Base-by-base conservation (phyloP, 2,329 filamentous ascomycete species). In the Didymella pomorum region DNA sequence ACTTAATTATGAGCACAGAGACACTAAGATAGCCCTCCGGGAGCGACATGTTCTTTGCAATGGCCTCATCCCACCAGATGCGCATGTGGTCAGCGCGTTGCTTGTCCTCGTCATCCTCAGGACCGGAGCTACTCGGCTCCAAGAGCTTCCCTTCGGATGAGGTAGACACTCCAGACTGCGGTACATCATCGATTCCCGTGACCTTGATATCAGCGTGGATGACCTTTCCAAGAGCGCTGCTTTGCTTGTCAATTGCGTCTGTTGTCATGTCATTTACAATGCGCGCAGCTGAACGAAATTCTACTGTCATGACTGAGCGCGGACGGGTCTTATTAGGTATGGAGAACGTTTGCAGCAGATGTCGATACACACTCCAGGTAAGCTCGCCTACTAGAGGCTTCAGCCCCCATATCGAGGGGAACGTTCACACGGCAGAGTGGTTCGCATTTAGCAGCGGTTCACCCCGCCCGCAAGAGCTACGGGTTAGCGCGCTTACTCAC, bases 1-100 rank as follows among this genome's bases (percentile, higher is more conserved):
- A 79, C 33, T 73, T 73, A 26, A 78, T 68, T 4, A 79, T 60
- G 3, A 79, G 56, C 1, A 77, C 76, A 8, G 73, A 67, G 9
- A 77, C 76, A 26, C 76, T 63, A 6, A 62, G 23, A 45, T 79
- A 79, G 2, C 69, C 69, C 14, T 71, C 67, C 1, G 73, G 66
- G 16, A 74, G 62, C 11, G 69, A 57, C 70, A 76, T 72, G 29
- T 76, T 67, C 20, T 58, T 72, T 11, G 55, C 56, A 11, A 72
- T 73, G 2, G 65, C 67, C 41, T 75, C 68, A 29, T 72, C 66
- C 72, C 72, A 77, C 68, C 71, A 75, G 44, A 64, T 64, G 45
- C 70, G 71, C 69, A 75, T 72, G 21, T 69, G n/a, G 21, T 62
- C 66, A 9, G 66, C 66, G 29, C 59, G 60, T 31, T 68, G 35